A percentile compares a stretch with the other conserved stretches of the same genome.
Conservation (phyloP, 106 monocot genomes). For the Allium sativum region DNA sequence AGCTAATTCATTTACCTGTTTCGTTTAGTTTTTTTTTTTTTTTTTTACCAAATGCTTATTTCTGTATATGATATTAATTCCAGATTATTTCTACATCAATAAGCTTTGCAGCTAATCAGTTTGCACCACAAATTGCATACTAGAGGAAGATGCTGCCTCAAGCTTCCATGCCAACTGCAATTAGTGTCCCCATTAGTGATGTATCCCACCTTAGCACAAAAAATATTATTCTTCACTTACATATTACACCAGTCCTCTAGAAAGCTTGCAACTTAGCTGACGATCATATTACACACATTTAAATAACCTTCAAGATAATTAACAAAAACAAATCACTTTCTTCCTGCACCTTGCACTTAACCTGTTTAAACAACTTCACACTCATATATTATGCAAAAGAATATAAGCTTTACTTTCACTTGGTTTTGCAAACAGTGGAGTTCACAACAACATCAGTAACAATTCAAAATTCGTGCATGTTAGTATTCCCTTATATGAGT, state of each 20-base stretch:
- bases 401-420: constrained; percentile 15
- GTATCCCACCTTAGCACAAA: constrained; percentile 10
- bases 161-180: constrained; percentile 52
- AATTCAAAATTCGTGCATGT: constrained; percentile 24
- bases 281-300: neutral
- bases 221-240: neutral
- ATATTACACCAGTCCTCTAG: neutral
- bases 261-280: neutral
- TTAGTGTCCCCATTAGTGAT: constrained; percentile 12
- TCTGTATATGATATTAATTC: no score
- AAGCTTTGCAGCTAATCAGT: constrained; percentile 14
- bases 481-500: no score
- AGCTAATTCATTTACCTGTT: no score
- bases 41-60: no score
- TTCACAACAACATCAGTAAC: constrained; percentile 9
- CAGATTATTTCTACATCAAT: constrained; percentile 4
- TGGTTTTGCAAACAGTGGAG: constrained; percentile 5
- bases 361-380: neutral
- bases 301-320: neutral
- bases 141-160: constrained; percentile 41
- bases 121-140: constrained; percentile 19
- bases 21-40: no score
- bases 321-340: neutral
- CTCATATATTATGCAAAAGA: no score
- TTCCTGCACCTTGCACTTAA: neutral